Evolutionary conservation across 768 basidiomycete species (phyloP).

Genomic region (Chalciporus chontae): DNA sequence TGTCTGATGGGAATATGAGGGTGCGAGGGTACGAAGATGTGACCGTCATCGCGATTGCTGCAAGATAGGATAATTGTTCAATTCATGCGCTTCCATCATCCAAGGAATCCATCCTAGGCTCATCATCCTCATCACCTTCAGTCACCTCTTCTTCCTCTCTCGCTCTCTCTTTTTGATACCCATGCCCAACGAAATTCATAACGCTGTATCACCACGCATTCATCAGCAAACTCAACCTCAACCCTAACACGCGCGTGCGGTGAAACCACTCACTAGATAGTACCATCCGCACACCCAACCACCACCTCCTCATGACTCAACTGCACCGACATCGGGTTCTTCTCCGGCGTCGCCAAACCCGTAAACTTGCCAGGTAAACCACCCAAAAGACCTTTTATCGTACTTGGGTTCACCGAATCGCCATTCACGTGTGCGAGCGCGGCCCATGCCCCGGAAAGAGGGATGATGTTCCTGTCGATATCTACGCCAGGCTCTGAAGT

Average conservation of each 20-base stretch:
- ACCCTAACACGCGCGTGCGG: neutral
- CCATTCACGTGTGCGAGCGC: slow-evolving; percentile 48
- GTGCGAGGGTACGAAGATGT: neutral
- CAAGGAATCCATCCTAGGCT: slow-evolving; percentile 5
- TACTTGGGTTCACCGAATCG: slow-evolving; percentile 27
- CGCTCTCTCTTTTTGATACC: slow-evolving; percentile 39
- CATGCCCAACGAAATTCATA: slow-evolving; percentile 61
- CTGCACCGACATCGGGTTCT: slow-evolving; percentile 95
- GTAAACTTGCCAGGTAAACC: slow-evolving; percentile 63
- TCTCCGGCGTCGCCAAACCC: slow-evolving; percentile 82
- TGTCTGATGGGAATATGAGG: neutral
- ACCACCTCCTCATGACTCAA: slow-evolving; percentile 89
- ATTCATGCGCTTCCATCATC: slow-evolving; percentile 15
- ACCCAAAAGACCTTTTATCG: slow-evolving; percentile 58
- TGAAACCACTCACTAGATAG: slow-evolving; percentile 71
- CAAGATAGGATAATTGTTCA: neutral
- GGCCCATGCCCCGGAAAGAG: slow-evolving; percentile 73
- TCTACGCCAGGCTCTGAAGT: slow-evolving; percentile 45
- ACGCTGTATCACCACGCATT: slow-evolving; percentile 36
- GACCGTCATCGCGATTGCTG: too few relatives aligned
- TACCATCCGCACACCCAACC: slow-evolving; percentile 87
- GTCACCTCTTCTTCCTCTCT: slow-evolving; percentile 1
- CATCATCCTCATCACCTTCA: slow-evolving; percentile 6
- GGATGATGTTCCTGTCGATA: slow-evolving; percentile 61
- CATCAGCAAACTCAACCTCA: slow-evolving; percentile 10